Evolutionary conservation across 257 asterid genomes (phyloP).

Genomic region (Knoxia roxburghii): DNA sequence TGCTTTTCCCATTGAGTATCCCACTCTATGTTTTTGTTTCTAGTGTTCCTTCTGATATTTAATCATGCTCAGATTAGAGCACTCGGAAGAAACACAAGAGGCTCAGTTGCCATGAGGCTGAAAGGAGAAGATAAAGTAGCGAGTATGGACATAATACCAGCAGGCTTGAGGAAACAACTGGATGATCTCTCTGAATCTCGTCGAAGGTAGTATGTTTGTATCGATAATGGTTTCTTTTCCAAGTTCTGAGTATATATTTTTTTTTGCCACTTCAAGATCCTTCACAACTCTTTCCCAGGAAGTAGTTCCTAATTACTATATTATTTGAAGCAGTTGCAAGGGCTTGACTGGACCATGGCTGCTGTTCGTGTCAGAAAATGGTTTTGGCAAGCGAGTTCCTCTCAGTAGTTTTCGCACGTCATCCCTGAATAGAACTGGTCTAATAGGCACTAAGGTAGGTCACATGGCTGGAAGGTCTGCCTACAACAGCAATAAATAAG

Average conservation of each 20-base stretch:
- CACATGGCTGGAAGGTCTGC: too few relatives aligned
- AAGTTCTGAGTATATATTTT: neutral
- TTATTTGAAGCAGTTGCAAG: constrained; percentile 38
- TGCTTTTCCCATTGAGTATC: neutral
- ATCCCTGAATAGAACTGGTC: constrained; percentile 71
- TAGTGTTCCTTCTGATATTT: constrained; percentile 11
- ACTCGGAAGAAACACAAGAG: constrained; percentile 88
- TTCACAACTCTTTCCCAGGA: neutral
- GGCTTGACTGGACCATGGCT: constrained; percentile 78
- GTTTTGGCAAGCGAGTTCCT: constrained; percentile 92
- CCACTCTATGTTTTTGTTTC: constrained; percentile 10
- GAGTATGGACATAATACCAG: constrained; percentile 88
- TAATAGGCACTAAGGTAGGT: constrained; percentile 86
- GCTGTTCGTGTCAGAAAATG: constrained; percentile 85
- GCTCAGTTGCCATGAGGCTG: constrained; percentile 88
- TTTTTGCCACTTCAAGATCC: neutral
- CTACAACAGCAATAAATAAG: too few relatives aligned
- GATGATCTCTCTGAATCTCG: constrained; percentile 35
- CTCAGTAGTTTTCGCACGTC: constrained; percentile 65
- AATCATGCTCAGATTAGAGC: constrained; percentile 66
- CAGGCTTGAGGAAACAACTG: constrained; percentile 49
- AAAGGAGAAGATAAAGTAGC: constrained; percentile 85
- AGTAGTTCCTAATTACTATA: neutral
- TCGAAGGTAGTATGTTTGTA: constrained; percentile 33
- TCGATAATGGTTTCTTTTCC: constrained; percentile 1